Conservation (phyloP, 2,329 filamentous ascomycete species). For the Hymenoscyphus linearis region DNA sequence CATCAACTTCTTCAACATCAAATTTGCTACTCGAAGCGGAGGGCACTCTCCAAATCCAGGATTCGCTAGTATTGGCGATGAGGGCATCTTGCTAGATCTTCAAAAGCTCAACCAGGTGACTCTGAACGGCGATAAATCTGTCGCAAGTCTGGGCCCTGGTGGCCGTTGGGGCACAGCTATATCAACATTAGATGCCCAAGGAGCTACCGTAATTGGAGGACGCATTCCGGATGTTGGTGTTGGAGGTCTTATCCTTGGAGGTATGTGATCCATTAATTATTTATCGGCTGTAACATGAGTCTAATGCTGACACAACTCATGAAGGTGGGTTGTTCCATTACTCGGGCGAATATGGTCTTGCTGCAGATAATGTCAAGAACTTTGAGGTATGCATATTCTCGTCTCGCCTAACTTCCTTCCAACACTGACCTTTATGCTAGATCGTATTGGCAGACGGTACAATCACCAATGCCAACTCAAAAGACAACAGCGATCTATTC, state of each 20-base stretch:
- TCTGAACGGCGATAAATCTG: conserved; percentile 22
- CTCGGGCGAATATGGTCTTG: neutral
- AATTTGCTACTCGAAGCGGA: conserved; percentile 14
- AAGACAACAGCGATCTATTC: conserved; percentile 42
- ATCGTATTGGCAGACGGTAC: conserved; percentile 14
- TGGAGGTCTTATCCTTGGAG: conserved; percentile 5
- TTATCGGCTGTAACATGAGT: too few species aligned
- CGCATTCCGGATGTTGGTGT: conserved; percentile 1
- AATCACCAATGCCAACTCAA: conserved; percentile 35
- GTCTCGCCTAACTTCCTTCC: too few species aligned
- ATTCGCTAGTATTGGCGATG: conserved; percentile 41
- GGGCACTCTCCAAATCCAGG: conserved; percentile 32
- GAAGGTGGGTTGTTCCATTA: conserved; percentile 3
- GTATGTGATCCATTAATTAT: neutral
- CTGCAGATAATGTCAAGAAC: conserved; percentile 5
- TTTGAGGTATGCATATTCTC: conserved; percentile 2
- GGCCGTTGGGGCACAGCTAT: conserved; percentile 36
- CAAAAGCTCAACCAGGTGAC: conserved; percentile 24
- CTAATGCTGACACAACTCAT: too few species aligned
- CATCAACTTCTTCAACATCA: neutral
- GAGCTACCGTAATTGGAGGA: conserved; percentile 20
- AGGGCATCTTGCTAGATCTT: conserved; percentile 44
- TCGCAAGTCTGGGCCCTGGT: conserved; percentile 33
- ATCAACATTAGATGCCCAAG: conserved; percentile 28
- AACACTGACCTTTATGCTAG: conserved; percentile 21